Evolutionary conservation across 805 yeast species (phyloP).

Genomic region (Danielia oregonensis): DNA sequence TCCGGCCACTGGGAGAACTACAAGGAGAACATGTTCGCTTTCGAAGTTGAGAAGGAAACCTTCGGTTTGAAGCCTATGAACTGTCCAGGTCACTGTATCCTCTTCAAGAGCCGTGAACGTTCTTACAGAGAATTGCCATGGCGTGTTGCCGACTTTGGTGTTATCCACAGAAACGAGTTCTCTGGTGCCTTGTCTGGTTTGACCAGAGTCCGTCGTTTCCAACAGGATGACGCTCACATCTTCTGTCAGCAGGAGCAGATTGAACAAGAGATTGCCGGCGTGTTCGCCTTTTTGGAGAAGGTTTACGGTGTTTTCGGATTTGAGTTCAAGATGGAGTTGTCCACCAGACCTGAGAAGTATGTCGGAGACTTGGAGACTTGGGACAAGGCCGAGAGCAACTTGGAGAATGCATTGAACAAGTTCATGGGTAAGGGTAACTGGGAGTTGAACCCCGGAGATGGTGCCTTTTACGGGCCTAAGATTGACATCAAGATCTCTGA

Average conservation of each 20-base stretch:
- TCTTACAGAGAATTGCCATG: slow-evolving; percentile 96
- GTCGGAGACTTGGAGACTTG: slow-evolving; percentile 94
- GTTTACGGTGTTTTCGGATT: slow-evolving; percentile 92
- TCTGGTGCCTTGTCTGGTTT: slow-evolving; percentile 88
- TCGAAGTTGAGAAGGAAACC: slow-evolving; percentile 94
- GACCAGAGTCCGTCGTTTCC: slow-evolving; percentile 98
- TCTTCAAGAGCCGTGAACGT: slow-evolving; percentile 89
- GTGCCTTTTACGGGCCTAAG: slow-evolving; percentile 95
- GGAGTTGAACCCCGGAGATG: slow-evolving; percentile 96
- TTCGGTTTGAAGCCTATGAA: slow-evolving; percentile 95
- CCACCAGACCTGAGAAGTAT: slow-evolving; percentile 95
- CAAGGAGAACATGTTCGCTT: slow-evolving; percentile 94
- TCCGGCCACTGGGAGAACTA: slow-evolving; percentile 99
- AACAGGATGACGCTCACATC: slow-evolving; percentile 98
- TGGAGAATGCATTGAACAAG: slow-evolving; percentile 75
- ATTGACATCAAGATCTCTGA: slow-evolving; percentile 95
- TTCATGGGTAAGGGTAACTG: slow-evolving; percentile 79
- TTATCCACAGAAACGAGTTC: slow-evolving; percentile 93
- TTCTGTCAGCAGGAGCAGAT: slow-evolving; percentile 94
- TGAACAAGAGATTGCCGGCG: slow-evolving; percentile 75
- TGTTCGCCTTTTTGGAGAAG: slow-evolving; percentile 80
- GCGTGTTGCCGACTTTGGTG: slow-evolving; percentile 99
- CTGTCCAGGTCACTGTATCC: slow-evolving; percentile 89
- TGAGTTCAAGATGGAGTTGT: slow-evolving; percentile 93
- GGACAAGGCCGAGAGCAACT: slow-evolving; percentile 84